Evolutionary conservation across 495 filamentous ascomycete species (phyloP).

Genomic region (Lentithecium fluviatile): DNA sequence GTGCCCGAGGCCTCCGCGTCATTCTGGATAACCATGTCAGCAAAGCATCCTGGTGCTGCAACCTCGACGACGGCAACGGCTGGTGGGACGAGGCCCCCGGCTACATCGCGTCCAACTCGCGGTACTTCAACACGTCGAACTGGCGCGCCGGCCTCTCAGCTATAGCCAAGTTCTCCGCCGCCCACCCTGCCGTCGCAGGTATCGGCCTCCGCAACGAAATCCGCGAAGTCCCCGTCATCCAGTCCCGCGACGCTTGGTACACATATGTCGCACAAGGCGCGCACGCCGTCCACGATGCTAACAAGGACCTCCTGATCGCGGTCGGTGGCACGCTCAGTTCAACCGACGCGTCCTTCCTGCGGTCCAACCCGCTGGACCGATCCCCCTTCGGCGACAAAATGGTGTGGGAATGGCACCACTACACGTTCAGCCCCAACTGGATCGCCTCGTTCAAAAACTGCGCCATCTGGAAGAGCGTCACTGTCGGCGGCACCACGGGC

Average conservation of each 20-base stretch:
- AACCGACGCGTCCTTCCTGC: conserved; percentile 49
- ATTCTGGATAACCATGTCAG: conserved; percentile 55
- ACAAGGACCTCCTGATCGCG: conserved; percentile 48
- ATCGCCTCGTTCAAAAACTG: conserved; percentile 40
- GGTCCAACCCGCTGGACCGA: conserved; percentile 44
- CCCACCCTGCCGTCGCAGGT: conserved; percentile 48
- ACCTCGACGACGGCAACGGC: conserved; percentile 52
- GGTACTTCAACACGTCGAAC: conserved; percentile 48
- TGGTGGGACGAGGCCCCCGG: conserved; percentile 52
- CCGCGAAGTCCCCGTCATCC: conserved; percentile 41
- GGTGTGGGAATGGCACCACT: conserved; percentile 56
- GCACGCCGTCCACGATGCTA: conserved; percentile 44
- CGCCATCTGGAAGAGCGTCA: conserved; percentile 42
- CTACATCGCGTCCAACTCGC: conserved; percentile 45
- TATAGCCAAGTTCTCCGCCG: conserved; percentile 41
- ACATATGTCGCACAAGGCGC: conserved; percentile 46
- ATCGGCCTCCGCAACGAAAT: conserved; percentile 54
- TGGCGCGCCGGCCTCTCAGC: conserved; percentile 46
- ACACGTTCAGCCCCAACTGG: conserved; percentile 41
- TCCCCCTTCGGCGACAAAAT: conserved; percentile 46
- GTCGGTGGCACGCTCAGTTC: conserved; percentile 50
- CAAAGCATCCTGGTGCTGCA: conserved; percentile 53
- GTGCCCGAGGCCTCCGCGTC: conserved; percentile 45
- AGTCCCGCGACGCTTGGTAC: conserved; percentile 53
- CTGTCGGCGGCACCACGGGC: conserved; percentile 44